A percentile compares a stretch with the other conserved stretches of the same genome.
phyloP scores from a whole-genome alignment of 768 basidiomycete genomes.

The Crassisporium funariophilum region DNA sequence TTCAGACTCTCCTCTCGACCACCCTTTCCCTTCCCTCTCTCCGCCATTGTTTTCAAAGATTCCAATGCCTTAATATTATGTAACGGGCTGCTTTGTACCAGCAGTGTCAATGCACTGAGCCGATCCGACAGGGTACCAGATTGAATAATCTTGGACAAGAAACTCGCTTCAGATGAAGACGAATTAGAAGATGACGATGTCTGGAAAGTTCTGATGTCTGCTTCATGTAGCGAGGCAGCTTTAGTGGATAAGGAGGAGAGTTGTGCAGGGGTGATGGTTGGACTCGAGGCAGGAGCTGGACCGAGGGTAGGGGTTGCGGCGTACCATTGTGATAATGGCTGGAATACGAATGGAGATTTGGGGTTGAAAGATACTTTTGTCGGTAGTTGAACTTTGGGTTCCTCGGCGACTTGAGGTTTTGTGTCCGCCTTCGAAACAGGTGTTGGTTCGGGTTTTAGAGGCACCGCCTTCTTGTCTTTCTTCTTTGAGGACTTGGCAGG shows the following conservation, averaged over 20 bases:
- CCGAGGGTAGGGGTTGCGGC: conserved; percentile 43
- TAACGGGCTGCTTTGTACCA: conserved; percentile 86
- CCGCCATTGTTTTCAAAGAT: conserved; percentile 72
- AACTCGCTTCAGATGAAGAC: conserved; percentile 75
- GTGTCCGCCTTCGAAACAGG: conserved; percentile 13
- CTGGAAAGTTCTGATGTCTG: conserved; percentile 47
- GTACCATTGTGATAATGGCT: conserved; percentile 59
- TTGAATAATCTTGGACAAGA: conserved; percentile 82
- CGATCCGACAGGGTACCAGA: conserved; percentile 92
- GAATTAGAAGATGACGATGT: conserved; percentile 52
- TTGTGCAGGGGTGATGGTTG: conserved; percentile 43
- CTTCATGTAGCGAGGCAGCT: conserved; percentile 49
- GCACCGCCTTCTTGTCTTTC: conserved; percentile 20
- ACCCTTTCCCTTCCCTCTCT: conserved; percentile 77
- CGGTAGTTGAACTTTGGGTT: conserved; percentile 30
- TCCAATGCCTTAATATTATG: conserved; percentile 85
- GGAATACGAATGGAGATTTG: conserved; percentile 41
- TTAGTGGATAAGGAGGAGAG: conserved; percentile 47
- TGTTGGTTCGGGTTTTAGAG: conserved; percentile 8
- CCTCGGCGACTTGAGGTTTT: conserved; percentile 7
- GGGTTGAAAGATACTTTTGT: conserved; percentile 37
- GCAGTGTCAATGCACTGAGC: conserved; percentile 85
- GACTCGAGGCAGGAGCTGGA: conserved; percentile 24
- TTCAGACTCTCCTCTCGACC: conserved; percentile 93
- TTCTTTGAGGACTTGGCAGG: conserved; percentile 11